Evolutionary conservation across 2,329 filamentous ascomycete genomes (phyloP), one percentile per base, ranked within the genome.

Genomic region (Colletotrichum graminicola): DNA sequence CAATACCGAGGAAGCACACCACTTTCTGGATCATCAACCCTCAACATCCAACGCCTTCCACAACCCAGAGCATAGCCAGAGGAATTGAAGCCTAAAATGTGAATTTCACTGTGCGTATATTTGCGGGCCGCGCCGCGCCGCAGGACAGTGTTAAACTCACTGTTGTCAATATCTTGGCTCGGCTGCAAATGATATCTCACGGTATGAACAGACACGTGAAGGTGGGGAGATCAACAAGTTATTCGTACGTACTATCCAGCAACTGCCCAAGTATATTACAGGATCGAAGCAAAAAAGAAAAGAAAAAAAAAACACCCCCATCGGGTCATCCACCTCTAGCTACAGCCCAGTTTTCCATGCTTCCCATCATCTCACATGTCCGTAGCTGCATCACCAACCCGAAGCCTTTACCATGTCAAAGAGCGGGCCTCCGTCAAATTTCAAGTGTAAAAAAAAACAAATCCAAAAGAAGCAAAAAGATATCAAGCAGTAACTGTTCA

Each of bases 341-440:
- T 26, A 14, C 54, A 65, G 54, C 45, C 66, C 56, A 52, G 45
- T 41, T 66, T 60, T 66, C 47, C 59, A 34, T 47, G 39, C 57
- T 55, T 64, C 16, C 41, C 36, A 39, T 72, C 69, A 69, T 72
- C 52, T 71, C 69, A 69, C 65, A 55, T 68, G 47, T 69, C 65
- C 65, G 66, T 69, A 39, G 59, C 39, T 65, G 63, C 65, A 69
- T 72, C 59, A 68, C 26, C 43, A 49, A 41, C 54, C 39, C 29
- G 56, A 41, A 59, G 60, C 45, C 47, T n/a, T 64, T 49, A 43
- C 54, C 45, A 49, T 34, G 39, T 68, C 41, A 52, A 51, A 23
- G 39, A 69, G 54, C 16, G 41, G 54, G 29, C 36, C 60, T 41
- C 55, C 23, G 29, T 16, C 36, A 29, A 47, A 21, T 23, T 47